phyloP scores from a whole-genome alignment of 225 moss, liverwort and hornwort species.

The Physcomitrium patens region DNA sequence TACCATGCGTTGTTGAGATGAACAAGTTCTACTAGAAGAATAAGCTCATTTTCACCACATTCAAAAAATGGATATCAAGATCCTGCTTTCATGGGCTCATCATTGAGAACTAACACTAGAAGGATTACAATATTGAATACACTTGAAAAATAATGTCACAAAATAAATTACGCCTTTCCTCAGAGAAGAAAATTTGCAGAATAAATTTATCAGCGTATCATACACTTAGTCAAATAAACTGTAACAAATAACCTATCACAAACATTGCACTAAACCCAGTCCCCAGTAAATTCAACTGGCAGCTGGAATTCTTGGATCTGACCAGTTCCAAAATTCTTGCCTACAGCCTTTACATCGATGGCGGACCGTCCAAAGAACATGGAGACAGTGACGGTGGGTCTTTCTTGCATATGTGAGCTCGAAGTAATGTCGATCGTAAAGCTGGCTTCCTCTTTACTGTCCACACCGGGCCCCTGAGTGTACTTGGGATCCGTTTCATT shows the following conservation, averaged over 20 bases:
- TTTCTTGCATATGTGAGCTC: constrained; percentile 14
- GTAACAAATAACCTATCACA: constrained; percentile 13
- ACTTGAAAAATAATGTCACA: neutral
- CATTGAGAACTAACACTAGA: constrained; percentile 5
- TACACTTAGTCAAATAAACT: constrained; percentile 35
- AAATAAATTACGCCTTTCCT: constrained; percentile 26
- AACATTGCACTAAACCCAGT: constrained; percentile 44
- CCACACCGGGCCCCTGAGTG: constrained; percentile 38
- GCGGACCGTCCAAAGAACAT: constrained; percentile 66
- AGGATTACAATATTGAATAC: neutral
- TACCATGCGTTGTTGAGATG: no score
- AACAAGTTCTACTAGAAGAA: no score
- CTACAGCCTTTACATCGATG: constrained; percentile 53
- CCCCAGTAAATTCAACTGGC: constrained; percentile 50
- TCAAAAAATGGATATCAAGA: neutral
- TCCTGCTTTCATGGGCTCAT: neutral
- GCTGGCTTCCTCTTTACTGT: constrained; percentile 51
- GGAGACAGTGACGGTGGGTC: constrained; percentile 42
- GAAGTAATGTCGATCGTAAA: constrained; percentile 47
- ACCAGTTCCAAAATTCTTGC: constrained; percentile 59
- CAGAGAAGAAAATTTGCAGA: constrained; percentile 16
- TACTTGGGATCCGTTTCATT: constrained; percentile 36
- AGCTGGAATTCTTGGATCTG: constrained; percentile 54
- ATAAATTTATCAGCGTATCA: constrained; percentile 45
- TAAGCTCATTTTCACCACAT: no score